Evolutionary conservation across 208 protist species (phyloP), one percentile per base, ranked within the genome.

Genomic region (Trypanosoma grayi): DNA sequence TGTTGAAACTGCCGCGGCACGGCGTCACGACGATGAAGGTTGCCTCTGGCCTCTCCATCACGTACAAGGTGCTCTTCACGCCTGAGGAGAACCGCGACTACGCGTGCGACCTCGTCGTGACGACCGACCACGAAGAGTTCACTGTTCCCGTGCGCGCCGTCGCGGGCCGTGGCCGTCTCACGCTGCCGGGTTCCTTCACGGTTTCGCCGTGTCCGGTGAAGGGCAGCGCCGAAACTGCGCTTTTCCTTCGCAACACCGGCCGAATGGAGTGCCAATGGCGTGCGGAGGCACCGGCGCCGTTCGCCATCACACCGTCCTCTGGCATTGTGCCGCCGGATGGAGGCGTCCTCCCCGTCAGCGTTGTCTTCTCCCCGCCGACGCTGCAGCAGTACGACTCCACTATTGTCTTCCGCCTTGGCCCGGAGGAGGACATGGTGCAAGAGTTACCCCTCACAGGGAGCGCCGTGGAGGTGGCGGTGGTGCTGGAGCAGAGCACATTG

Each of bases 191-290:
- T 1, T 56, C 60, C 13, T 63, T 98, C 24, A 52, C 60, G 14
- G 77, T 98, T 27, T 66, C 71, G 8, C 68, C 69, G 8, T 79
- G 75, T 28, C 93, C 94, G 8, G 84, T 97, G 30, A 92, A 89
- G 44, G 71, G 83, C 10, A 64, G 54, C 11, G 77, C 66, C 20
- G 56, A 30, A 14, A 85, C 87, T 43, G 79, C 90, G 4, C 51
- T 98, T 8, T 92, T 97, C 60, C 63, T 98, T n/a, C 86, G 93
- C 30, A 98, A 98, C 73, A 66, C 62, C 14, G 91, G 83, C 24
- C 27, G 67, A 45, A 51, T 53, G 4, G 62, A 66, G 10, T 92
- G 88, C 50, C 54, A 71, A 24, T 95, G 87, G 86, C 84, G 81
- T 28, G 79, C 86, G 0, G 63, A 70, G n/a, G 43, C 46, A 8